Percentiles rank a stretch among this genome's conserved stretches.
These are phyloP conservation scores for Purshia tridentata DNA, from an alignment of 306 rosid genomes.

Conservation along the genomic window DNA sequence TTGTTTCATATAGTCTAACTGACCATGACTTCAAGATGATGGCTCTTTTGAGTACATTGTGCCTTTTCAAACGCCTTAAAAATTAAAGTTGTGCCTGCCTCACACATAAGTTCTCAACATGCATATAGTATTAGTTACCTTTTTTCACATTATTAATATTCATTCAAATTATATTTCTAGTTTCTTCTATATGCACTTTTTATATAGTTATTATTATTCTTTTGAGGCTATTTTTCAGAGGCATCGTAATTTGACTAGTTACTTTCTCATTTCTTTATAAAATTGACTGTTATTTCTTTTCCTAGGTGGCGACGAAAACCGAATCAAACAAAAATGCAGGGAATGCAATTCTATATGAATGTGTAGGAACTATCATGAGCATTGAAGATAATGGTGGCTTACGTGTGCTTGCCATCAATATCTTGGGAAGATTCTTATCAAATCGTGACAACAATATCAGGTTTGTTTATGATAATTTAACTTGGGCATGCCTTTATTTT, in stretches of 20 bases:
- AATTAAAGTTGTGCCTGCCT: neutral
- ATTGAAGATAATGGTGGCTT: constrained; percentile 95
- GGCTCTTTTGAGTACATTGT: neutral
- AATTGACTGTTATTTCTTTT: constrained; percentile 21
- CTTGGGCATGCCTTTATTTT: neutral
- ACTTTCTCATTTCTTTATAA: constrained; percentile 9
- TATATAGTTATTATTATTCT: neutral
- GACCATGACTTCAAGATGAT: neutral
- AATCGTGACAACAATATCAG: constrained; percentile 98
- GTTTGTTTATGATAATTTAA: constrained; percentile 36
- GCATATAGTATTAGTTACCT: neutral
- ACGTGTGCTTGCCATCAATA: constrained; percentile 96
- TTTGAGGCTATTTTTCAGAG: neutral
- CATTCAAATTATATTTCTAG: neutral
- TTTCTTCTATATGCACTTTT: neutral
- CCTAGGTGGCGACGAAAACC: constrained; percentile 95
- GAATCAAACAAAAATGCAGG: constrained; percentile 98
- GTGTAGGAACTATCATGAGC: constrained; percentile 98
- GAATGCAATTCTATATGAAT: constrained; percentile 89
- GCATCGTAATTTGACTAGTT: neutral
- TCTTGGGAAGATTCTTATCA: constrained; percentile 95
- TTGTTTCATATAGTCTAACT: neutral
- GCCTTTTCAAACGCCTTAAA: neutral
- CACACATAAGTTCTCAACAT: neutral
- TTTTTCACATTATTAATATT: neutral